These are phyloP conservation scores for Conringia planisiliqua DNA, from an alignment of 345 rosid genomes.

Conservation along the genomic window DNA sequence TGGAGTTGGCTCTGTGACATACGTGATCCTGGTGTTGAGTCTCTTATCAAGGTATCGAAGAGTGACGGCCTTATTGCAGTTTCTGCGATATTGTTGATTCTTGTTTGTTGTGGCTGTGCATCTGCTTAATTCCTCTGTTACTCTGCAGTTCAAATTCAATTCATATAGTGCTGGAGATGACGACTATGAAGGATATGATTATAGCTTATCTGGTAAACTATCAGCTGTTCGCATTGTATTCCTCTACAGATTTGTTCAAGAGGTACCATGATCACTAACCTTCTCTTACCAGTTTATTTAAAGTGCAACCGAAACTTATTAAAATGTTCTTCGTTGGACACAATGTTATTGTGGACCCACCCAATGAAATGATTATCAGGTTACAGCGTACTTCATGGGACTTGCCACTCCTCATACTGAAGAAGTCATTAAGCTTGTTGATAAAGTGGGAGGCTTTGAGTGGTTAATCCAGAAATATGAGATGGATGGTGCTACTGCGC, in stretches of 20 bases:
- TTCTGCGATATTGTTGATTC: slow-evolving; percentile 8
- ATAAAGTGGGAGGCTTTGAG: slow-evolving; percentile 98
- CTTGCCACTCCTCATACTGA: slow-evolving; percentile 92
- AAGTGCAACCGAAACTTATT: background rate
- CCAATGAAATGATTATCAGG: slow-evolving; percentile 45
- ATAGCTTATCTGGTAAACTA: slow-evolving; percentile 81
- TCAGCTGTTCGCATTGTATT: slow-evolving; percentile 95
- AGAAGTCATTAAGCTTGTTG: slow-evolving; percentile 94
- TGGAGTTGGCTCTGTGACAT: slow-evolving; percentile 99
- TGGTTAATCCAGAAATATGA: slow-evolving; percentile 94
- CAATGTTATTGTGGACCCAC: slow-evolving; percentile 16
- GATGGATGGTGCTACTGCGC: slow-evolving; percentile 90
- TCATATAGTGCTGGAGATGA: slow-evolving; percentile 92
- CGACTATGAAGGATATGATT: slow-evolving; percentile 95
- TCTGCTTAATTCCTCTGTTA: slow-evolving; percentile 27
- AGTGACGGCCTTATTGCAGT: background rate
- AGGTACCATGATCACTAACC: slow-evolving; percentile 51
- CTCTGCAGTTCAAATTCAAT: slow-evolving; percentile 76
- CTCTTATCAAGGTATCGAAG: slow-evolving; percentile 75
- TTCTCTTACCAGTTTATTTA: slow-evolving; percentile 4
- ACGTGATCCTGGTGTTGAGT: slow-evolving; percentile 92
- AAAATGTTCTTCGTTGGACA: slow-evolving; percentile 2
- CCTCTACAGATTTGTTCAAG: slow-evolving; percentile 92
- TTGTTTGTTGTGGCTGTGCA: slow-evolving; percentile 14
- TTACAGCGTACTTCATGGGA: slow-evolving; percentile 88